Evolutionary conservation across 441 rosid species (phyloP).

Genomic region (Dalechampia spathulata): DNA sequence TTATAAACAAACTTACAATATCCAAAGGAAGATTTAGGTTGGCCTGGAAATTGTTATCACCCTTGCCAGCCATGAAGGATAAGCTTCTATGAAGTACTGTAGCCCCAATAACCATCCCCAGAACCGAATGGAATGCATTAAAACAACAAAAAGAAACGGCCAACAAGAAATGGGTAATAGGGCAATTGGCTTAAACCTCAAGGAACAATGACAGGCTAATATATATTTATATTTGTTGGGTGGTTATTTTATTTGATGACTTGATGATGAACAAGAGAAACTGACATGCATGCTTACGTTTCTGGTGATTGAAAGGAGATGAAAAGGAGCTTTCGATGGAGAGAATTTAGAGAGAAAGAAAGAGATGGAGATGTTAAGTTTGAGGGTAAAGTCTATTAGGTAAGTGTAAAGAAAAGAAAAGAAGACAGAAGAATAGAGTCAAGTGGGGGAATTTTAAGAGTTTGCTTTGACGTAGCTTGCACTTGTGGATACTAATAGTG

Average conservation of each 20-base stretch:
- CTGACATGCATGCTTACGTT: background rate
- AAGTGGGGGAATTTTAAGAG: background rate
- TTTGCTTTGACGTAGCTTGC: constrained; percentile 33
- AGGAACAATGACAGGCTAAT: constrained; percentile 17
- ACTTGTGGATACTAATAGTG: constrained; percentile 26
- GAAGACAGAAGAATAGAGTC: too few species aligned
- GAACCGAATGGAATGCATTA: constrained; percentile 10
- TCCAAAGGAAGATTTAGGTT: constrained; percentile 18
- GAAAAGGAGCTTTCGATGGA: constrained; percentile 50
- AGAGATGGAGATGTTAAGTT: too few species aligned
- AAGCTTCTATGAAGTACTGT: background rate
- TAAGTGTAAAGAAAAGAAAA: constrained; percentile 9
- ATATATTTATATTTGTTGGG: too few species aligned
- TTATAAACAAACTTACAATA: constrained; percentile 24
- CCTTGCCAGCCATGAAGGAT: constrained; percentile 26
- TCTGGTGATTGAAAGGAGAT: constrained; percentile 31
- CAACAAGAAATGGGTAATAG: background rate
- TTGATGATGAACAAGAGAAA: constrained; percentile 1
- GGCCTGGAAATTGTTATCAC: constrained; percentile 8
- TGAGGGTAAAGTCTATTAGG: too few species aligned
- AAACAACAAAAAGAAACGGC: constrained; percentile 12
- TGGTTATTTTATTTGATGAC: too few species aligned
- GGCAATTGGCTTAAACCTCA: constrained; percentile 4
- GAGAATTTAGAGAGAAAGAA: background rate
- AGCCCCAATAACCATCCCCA: constrained; percentile 7